Conservation (phyloP, 257 asterid species). For the Solanum chmielewskii region DNA sequence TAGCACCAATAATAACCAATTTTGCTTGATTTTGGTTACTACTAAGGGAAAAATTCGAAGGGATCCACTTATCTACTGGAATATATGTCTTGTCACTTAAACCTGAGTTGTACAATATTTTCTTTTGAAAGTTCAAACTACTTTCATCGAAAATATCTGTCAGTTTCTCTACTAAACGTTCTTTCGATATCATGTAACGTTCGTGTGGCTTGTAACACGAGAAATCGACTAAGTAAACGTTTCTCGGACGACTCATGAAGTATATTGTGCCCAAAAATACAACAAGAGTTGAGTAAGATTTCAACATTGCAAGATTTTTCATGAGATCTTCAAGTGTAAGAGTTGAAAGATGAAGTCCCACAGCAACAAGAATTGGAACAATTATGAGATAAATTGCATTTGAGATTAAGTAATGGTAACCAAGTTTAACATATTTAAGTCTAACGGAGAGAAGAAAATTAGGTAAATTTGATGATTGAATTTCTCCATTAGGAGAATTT, state of each 20-base stretch:
- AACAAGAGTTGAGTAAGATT: constrained; percentile 13
- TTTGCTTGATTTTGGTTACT: neutral
- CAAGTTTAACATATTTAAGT: constrained; percentile 32
- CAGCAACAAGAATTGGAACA: constrained; percentile 16
- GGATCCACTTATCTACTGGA: neutral
- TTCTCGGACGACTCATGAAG: constrained; percentile 22
- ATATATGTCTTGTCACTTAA: constrained; percentile 25
- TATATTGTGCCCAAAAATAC: constrained; percentile 11
- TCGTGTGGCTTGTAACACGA: constrained; percentile 36
- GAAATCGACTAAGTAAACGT: constrained; percentile 29
- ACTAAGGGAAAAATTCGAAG: neutral
- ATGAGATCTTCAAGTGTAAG: constrained; percentile 8
- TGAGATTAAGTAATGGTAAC: constrained; percentile 22
- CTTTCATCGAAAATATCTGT: constrained; percentile 5
- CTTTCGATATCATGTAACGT: constrained; percentile 6
- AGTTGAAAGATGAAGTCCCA: constrained; percentile 19
- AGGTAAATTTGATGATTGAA: neutral
- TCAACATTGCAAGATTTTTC: constrained; percentile 14
- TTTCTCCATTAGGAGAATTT: neutral
- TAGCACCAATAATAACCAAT: neutral
- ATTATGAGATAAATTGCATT: constrained; percentile 24
- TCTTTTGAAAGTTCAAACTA: constrained; percentile 17
- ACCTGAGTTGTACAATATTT: constrained; percentile 26
- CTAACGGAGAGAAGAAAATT: constrained; percentile 14
- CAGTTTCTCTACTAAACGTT: constrained; percentile 7